phyloP scores from a whole-genome alignment of 2,329 filamentous ascomycete species.

The Hypoxylon sp. region DNA sequence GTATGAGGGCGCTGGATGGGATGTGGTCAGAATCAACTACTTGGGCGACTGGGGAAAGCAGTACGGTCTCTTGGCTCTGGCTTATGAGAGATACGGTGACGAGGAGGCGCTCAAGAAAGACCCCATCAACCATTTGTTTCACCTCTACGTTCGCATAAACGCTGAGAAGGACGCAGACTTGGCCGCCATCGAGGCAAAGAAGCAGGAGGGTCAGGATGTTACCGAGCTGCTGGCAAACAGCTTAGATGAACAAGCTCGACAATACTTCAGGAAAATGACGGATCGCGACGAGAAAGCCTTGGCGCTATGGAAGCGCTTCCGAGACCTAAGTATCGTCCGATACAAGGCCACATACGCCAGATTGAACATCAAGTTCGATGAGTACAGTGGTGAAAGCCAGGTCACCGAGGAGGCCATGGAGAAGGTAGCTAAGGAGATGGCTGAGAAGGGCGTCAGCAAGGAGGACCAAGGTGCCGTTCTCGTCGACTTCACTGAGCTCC shows the following conservation, averaged over 20 bases:
- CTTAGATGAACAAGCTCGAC: slow-evolving; percentile 61
- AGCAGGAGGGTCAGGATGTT: slow-evolving; percentile 55
- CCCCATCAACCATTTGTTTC: slow-evolving; percentile 75
- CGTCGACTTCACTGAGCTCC: slow-evolving; percentile 74
- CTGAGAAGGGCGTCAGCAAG: slow-evolving; percentile 70
- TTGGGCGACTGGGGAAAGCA: slow-evolving; percentile 83
- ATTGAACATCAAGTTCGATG: slow-evolving; percentile 69
- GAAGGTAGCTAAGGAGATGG: slow-evolving; percentile 67
- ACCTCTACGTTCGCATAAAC: slow-evolving; percentile 76
- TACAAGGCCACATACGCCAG: slow-evolving; percentile 67
- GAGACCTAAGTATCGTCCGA: slow-evolving; percentile 65
- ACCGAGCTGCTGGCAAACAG: slow-evolving; percentile 53
- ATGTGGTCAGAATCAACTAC: slow-evolving; percentile 77
- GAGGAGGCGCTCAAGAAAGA: slow-evolving; percentile 70
- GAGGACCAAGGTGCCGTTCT: slow-evolving; percentile 77
- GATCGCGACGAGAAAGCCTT: slow-evolving; percentile 65
- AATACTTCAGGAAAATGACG: slow-evolving; percentile 70
- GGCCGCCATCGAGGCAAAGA: slow-evolving; percentile 62
- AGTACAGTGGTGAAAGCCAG: slow-evolving; percentile 77
- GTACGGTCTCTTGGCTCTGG: slow-evolving; percentile 71
- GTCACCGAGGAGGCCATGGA: slow-evolving; percentile 74
- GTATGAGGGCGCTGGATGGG: slow-evolving; percentile 74
- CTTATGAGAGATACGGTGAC: slow-evolving; percentile 72
- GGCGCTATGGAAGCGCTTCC: slow-evolving; percentile 65
- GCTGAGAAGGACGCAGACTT: slow-evolving; percentile 65